Conservation (phyloP, 2,329 filamentous ascomycete species). For the Arthrobotrys iridis region DNA sequence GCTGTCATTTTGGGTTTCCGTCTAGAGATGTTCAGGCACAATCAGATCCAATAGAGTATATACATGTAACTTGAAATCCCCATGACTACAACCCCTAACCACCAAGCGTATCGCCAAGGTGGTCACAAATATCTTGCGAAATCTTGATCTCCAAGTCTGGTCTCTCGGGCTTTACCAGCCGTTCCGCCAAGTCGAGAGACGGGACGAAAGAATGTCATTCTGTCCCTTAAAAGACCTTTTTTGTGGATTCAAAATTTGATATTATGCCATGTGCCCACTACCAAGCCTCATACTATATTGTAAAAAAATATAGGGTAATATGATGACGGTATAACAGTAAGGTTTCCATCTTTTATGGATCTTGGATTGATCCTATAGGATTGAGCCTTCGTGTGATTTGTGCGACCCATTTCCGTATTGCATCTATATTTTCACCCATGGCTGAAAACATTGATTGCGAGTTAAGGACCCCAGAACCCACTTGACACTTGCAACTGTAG, state of each 20-base stretch:
- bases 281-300: neutral
- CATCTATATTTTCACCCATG: slow-evolving; percentile 3
- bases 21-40: too few species aligned
- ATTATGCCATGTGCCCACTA: neutral
- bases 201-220: neutral
- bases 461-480: neutral
- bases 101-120: neutral
- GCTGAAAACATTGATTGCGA: slow-evolving; percentile 13
- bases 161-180: slow-evolving; percentile 17
- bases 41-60: neutral
- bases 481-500: slow-evolving; percentile 10
- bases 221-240: neutral
- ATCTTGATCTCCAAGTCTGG: neutral
- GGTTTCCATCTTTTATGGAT: neutral
- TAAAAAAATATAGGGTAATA: neutral
- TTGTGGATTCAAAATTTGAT: neutral
- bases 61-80: neutral
- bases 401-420: neutral
- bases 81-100: slow-evolving; percentile 1
- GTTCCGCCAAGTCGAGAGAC: slow-evolving; percentile 19
- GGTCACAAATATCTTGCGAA: neutral
- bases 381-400: neutral
- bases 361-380: neutral
- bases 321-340: neutral
- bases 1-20: too few species aligned